phyloP scores from a whole-genome alignment of 768 basidiomycete genomes.

The Hirschioporus abietinus region DNA sequence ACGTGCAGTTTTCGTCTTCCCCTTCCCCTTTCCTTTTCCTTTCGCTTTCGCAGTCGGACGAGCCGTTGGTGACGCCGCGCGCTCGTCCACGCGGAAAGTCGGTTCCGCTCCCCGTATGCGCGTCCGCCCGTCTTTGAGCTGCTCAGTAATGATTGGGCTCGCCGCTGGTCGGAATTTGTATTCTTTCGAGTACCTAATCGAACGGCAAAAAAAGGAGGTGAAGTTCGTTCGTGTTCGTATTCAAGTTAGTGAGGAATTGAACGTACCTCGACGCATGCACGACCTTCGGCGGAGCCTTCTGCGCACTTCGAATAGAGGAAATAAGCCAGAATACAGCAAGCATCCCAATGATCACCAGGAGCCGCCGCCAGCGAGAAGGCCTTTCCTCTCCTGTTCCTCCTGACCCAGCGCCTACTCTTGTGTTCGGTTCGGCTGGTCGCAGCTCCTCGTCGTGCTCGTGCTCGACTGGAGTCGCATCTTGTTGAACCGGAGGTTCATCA shows the following conservation, averaged over 20 bases:
- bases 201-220: conserved; percentile 3
- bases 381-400: not conserved
- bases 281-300: conserved; percentile 35
- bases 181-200: conserved; percentile 71
- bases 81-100: conserved; percentile 13
- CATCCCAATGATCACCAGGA: not conserved
- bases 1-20: not conserved
- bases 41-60: not conserved
- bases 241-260: not conserved
- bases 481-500: not conserved
- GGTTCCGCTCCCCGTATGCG: conserved; percentile 67
- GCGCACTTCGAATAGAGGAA: conserved; percentile 27
- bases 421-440: not conserved
- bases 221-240: not conserved
- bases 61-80: not conserved
- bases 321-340: conserved; percentile 39
- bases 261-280: conserved; percentile 62
- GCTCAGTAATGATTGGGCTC: conserved; percentile 77
- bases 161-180: conserved; percentile 81
- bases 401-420: not conserved
- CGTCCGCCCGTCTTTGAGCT: conserved; percentile 61
- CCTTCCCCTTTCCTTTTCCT: not conserved
- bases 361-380: not conserved
- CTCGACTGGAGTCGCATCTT: not conserved
- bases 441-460: not conserved